phyloP scores from a whole-genome alignment of 1,139 yeast genomes.

The Tardiomyces blankii region DNA sequence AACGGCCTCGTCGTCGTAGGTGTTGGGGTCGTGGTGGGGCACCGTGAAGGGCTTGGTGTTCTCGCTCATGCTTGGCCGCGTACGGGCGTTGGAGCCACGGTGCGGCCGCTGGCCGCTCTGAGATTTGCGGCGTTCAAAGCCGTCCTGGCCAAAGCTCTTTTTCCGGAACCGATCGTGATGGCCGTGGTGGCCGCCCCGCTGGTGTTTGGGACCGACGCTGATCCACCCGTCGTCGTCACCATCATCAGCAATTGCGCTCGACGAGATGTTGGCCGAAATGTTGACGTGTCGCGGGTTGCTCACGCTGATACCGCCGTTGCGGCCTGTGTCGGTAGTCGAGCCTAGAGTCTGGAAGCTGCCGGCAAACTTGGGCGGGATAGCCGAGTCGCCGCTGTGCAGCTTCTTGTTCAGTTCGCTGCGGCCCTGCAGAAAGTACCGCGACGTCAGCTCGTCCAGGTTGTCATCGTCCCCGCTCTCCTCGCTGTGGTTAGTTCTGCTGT shows the following conservation, averaged over 20 bases:
- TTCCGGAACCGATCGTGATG: not conserved
- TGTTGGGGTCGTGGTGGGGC: too few relatives aligned
- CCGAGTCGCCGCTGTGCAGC: constrained; percentile 3
- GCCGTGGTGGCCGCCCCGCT: not conserved
- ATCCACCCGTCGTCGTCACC: constrained; percentile 26
- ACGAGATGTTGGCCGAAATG: constrained; percentile 3
- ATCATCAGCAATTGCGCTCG: constrained; percentile 11
- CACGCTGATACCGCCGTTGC: not conserved
- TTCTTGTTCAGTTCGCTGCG: constrained; percentile 6
- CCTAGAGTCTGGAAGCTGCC: constrained; percentile 6
- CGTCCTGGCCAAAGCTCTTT: not conserved
- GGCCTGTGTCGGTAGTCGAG: constrained; percentile 5
- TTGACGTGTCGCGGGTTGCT: not conserved
- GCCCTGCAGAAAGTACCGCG: constrained; percentile 10
- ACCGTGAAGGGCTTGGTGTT: too few relatives aligned
- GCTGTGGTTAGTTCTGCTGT: not conserved
- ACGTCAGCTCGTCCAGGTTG: constrained; percentile 15
- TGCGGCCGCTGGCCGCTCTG: not conserved
- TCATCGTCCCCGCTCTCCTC: constrained; percentile 10
- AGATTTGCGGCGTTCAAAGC: not conserved
- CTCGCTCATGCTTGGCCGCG: too few relatives aligned
- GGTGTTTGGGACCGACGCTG: constrained; percentile 13
- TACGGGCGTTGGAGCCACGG: not conserved
- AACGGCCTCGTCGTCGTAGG: too few relatives aligned
- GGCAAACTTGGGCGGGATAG: constrained; percentile 6